Percentiles rank a stretch among this genome's conserved stretches.
Conservation (phyloP, 805 yeast species). For the Yarrowia keelungensis region DNA sequence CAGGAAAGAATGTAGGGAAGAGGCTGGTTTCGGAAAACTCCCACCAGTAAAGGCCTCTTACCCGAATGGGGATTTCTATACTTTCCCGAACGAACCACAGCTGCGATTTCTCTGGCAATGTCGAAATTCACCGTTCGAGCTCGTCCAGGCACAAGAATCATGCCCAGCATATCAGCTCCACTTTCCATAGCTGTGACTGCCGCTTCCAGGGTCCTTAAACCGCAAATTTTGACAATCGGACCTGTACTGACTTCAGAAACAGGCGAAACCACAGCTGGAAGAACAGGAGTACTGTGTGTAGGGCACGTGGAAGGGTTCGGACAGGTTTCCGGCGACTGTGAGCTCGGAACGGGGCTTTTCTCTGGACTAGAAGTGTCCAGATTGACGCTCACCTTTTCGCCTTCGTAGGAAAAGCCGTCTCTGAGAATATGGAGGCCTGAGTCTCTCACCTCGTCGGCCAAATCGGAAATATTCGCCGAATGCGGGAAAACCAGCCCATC, state of each 20-base stretch:
- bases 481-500: constrained; percentile 29
- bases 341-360: background rate
- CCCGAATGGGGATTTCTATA: constrained; percentile 17
- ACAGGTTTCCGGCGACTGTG: background rate
- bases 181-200: constrained; percentile 71
- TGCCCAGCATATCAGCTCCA: constrained; percentile 83
- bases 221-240: constrained; percentile 81
- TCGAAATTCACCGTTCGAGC: constrained; percentile 66
- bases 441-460: constrained; percentile 15
- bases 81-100: constrained; percentile 44
- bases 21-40: constrained; percentile 87
- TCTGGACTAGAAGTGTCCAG: background rate
- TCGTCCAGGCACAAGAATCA: constrained; percentile 84
- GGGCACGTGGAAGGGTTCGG: constrained; percentile 8
- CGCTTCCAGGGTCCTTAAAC: constrained; percentile 69
- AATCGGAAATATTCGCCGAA: background rate
- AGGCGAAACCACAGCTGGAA: background rate
- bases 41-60: constrained; percentile 75
- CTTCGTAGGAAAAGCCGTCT: constrained; percentile 12
- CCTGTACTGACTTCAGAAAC: too few relatives aligned
- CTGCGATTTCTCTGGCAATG: constrained; percentile 58
- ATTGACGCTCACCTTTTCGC: constrained; percentile 29
- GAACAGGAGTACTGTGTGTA: background rate
- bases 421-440: constrained; percentile 19
- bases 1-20: constrained; percentile 62